Percentiles rank a stretch among this genome's conserved stretches.
Evolutionary conservation across 805 yeast genomes (phyloP).

Genomic region (Candida sanyiensis): DNA sequence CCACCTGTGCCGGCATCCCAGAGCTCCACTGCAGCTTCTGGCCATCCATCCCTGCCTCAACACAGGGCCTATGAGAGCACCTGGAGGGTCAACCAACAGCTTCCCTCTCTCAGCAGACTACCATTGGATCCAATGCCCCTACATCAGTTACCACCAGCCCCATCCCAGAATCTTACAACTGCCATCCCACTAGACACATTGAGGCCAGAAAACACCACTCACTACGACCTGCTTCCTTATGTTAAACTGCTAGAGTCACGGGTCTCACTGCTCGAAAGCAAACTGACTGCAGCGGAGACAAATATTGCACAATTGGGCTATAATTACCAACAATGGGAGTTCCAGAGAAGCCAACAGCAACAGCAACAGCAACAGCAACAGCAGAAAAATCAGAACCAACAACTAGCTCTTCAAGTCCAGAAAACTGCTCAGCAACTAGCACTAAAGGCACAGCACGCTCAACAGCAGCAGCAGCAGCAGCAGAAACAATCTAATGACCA

Average conservation of each 20-base stretch:
- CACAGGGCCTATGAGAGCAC: constrained; percentile 7
- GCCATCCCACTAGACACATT: constrained; percentile 2
- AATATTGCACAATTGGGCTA: constrained; percentile 19
- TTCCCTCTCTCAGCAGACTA: constrained; percentile 12
- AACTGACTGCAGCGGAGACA: constrained; percentile 17
- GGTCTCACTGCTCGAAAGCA: constrained; percentile 17
- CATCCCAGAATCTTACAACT: constrained; percentile 3
- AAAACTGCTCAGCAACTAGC: too few relatives aligned
- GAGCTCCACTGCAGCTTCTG: neutral
- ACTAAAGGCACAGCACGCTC: constrained; percentile 2
- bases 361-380: constrained; percentile 3
- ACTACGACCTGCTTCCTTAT: constrained; percentile 16
- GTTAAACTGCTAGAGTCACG: constrained; percentile 22
- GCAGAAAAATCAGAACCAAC: neutral
- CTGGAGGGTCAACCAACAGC: constrained; percentile 12
- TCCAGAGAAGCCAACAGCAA: neutral
- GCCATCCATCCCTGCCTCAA: neutral
- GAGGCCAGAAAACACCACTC: constrained; percentile 5
- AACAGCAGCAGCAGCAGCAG: constrained; percentile 5
- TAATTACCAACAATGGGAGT: constrained; percentile 11
- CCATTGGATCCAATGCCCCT: constrained; percentile 6
- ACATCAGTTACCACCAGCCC: constrained; percentile 1
- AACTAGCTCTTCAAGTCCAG: too few relatives aligned
- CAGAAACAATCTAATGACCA: too few relatives aligned
- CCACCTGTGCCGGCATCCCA: neutral